Evolutionary conservation across 495 filamentous ascomycete species (phyloP), one percentile per base, ranked within the genome.

Genomic region (Bacidia gigantensis): DNA sequence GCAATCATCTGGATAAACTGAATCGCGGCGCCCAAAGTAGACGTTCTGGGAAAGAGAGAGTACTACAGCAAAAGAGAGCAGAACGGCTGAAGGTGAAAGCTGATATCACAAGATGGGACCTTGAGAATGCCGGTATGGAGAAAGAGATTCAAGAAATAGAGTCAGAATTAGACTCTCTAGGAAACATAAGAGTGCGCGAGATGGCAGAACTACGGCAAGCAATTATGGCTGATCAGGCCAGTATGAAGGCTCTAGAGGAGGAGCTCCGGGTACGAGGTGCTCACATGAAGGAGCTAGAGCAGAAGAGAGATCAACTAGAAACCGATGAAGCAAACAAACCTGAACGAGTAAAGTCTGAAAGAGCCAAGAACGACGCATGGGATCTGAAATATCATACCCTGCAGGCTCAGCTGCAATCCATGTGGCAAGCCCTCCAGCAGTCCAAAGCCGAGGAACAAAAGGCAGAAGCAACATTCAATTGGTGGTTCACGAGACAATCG

Each of bases 11-110:
- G 21, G 89, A 95, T 59, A 81, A 87, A 26, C 71, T 82, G 46
- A 96, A 94, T 66, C 76, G 87, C 47, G 75, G 79, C n/a, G 87
- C 89, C 10, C 83, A 95, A 61, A 82, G 82, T 49, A 79, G 81
- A 59, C 86, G 84, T 61, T 71, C 76, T 0, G 83, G 87, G 57
- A 88, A 85, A 57, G 88, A 97, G 59, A 73, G 70, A 56, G 56
- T 77, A 26, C 63, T 83, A 29, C 74, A 78, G 49, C 77, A 81
- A 55, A 84, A 82, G 60, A 71, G 77, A 57, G 71, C 72, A 3
- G 79, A 84, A 52, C 70, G 79, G 42, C 69, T 75, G 57, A 81
- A 79, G 60, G 65, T 81, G 49, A 75, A 75, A 54, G 71, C 75
- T 35, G 81, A 84, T 45, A 76, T 80, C 44, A 46, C 63, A 22